These are phyloP conservation scores for Aspergillus brasiliensis DNA, from an alignment of 2,329 filamentous ascomycete genomes.

Conservation along the genomic window DNA sequence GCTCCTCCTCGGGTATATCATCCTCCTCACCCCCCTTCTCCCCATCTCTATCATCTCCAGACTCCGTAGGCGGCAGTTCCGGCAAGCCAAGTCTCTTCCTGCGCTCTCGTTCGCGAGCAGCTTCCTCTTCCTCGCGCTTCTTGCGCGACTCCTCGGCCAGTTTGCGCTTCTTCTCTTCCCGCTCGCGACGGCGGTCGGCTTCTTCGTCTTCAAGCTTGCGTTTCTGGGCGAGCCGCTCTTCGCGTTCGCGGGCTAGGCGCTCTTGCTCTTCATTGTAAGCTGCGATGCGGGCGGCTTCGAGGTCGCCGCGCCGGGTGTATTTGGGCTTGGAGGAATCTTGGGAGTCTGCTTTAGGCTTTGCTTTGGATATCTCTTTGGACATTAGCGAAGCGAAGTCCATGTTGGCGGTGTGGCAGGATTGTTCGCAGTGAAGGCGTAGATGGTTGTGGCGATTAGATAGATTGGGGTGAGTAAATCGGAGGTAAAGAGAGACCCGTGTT, in stretches of 20 bases:
- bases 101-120: conserved; percentile 70
- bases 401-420: conserved; percentile 36
- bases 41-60: conserved; percentile 22
- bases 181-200: conserved; percentile 64
- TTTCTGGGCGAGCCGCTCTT: conserved; percentile 72
- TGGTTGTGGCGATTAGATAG: background rate
- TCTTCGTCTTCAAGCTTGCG: conserved; percentile 88
- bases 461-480: background rate
- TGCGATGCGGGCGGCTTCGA: conserved; percentile 78
- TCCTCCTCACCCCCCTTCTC: conserved; percentile 43
- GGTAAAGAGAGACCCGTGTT: too few species aligned
- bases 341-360: conserved; percentile 52
- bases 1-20: conserved; percentile 69
- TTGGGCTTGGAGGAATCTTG: conserved; percentile 59
- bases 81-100: conserved; percentile 79
- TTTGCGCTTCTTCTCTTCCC: conserved; percentile 79
- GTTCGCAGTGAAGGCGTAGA: background rate
- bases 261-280: conserved; percentile 82
- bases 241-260: conserved; percentile 69
- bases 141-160: conserved; percentile 78
- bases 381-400: conserved; percentile 98
- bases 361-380: conserved; percentile 87
- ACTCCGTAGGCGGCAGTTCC: conserved; percentile 57
- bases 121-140: conserved; percentile 71
- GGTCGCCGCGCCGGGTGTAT: conserved; percentile 80